These are phyloP conservation scores for Macadamia tetraphylla DNA, from an alignment of 164 flowering plant genomes.

Conservation along the genomic window DNA sequence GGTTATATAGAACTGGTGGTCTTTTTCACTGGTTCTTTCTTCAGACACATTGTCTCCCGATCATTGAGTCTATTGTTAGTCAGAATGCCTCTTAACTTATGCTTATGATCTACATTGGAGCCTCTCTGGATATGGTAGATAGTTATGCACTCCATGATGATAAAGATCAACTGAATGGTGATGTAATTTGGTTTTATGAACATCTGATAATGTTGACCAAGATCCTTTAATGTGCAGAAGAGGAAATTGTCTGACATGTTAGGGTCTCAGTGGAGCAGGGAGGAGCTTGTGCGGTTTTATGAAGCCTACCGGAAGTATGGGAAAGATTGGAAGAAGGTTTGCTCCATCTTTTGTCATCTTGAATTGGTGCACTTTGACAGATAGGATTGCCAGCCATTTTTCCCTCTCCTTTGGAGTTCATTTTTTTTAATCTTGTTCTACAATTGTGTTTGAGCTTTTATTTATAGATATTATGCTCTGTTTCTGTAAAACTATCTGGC, in stretches of 20 bases:
- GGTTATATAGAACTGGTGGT: no score
- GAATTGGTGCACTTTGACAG: neutral
- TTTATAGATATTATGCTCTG: no score
- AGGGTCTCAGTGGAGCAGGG: slow-evolving; percentile 89
- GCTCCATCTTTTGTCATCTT: neutral
- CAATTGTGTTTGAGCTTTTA: no score
- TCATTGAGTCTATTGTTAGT: no score
- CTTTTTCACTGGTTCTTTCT: no score
- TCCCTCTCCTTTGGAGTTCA: neutral
- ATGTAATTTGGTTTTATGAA: neutral
- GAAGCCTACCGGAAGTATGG: slow-evolving; percentile 80
- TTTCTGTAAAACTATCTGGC: no score
- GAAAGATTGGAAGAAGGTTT: slow-evolving; percentile 92
- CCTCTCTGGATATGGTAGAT: neutral
- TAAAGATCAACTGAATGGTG: neutral
- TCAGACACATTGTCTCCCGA: no score
- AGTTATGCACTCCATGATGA: neutral
- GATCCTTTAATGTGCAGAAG: slow-evolving; percentile 42
- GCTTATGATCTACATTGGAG: neutral
- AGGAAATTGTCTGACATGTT: slow-evolving; percentile 75
- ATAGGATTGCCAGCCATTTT: neutral
- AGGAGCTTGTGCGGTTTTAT: slow-evolving; percentile 81
- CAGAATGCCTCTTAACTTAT: no score
- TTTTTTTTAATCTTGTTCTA: no score
- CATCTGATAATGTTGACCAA: slow-evolving; percentile 1